Conservation (phyloP, 2,329 filamentous ascomycete genomes). For the Chrysoporthe deuterocubensis region DNA sequence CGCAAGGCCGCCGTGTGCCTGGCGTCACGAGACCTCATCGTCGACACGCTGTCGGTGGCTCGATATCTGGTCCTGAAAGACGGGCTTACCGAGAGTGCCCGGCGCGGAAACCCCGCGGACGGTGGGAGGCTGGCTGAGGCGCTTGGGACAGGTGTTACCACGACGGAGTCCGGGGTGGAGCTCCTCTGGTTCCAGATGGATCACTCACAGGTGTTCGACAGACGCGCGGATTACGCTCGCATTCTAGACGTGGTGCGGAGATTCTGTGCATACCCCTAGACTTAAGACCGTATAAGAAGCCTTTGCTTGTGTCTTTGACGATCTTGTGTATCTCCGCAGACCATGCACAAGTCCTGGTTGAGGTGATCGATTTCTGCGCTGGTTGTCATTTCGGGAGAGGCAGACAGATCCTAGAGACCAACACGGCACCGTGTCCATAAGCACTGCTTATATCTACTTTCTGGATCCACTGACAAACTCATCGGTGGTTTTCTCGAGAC, state of each 20-base stretch:
- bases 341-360: neutral
- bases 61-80: constrained; percentile 55
- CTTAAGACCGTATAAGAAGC: neutral
- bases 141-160: constrained; percentile 37
- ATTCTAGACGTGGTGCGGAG: constrained; percentile 22
- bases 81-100: constrained; percentile 34
- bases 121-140: constrained; percentile 25
- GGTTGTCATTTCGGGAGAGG: neutral
- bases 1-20: constrained; percentile 60
- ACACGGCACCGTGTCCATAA: neutral
- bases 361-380: neutral
- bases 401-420: neutral
- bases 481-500: too few species aligned
- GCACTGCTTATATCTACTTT: neutral
- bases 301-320: neutral
- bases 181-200: constrained; percentile 66
- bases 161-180: constrained; percentile 50
- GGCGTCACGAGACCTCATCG: constrained; percentile 65
- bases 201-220: constrained; percentile 66
- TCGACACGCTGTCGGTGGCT: constrained; percentile 62
- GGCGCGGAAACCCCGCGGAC: constrained; percentile 7
- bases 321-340: neutral
- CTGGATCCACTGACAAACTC: neutral
- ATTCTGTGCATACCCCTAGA: constrained; percentile 15
- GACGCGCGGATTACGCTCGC: constrained; percentile 21